Percentiles rank a stretch among this genome's conserved stretches.
phyloP scores from a whole-genome alignment of 306 rosid species.

The Leucaena leucocephala region DNA sequence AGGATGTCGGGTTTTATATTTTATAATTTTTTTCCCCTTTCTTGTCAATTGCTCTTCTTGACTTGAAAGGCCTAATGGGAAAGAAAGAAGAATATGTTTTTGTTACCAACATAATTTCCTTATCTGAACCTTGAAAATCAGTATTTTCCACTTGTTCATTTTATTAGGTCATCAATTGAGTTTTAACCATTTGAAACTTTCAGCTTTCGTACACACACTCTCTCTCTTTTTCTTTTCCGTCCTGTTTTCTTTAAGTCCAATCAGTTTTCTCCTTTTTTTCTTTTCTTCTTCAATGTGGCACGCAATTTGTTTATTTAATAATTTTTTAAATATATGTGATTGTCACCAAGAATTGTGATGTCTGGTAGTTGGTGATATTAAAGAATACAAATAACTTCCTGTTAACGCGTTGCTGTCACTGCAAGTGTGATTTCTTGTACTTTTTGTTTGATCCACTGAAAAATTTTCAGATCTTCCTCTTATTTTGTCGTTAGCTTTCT shows the following conservation, averaged over 20 bases:
- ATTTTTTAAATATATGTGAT: not conserved
- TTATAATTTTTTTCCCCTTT: not conserved
- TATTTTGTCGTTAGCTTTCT: constrained; percentile 8
- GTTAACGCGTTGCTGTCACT: constrained; percentile 11
- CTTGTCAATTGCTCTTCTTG: not conserved
- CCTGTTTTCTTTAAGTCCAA: constrained; percentile 21
- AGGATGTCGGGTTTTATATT: not conserved
- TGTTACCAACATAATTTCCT: not conserved
- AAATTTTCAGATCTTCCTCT: constrained; percentile 29
- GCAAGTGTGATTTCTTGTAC: constrained; percentile 27
- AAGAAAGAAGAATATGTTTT: constrained; percentile 2
- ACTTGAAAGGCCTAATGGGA: not conserved
- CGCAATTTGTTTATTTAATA: not conserved
- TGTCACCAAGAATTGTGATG: not conserved
- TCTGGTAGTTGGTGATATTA: constrained; percentile 19
- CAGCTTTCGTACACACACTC: not conserved
- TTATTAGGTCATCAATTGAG: not conserved
- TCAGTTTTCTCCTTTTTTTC: not conserved
- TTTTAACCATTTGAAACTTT: not conserved
- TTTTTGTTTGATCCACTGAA: constrained; percentile 28
- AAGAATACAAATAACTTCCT: not conserved
- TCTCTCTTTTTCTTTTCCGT: not conserved
- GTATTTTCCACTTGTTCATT: not conserved
- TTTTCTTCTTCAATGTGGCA: constrained; percentile 32
- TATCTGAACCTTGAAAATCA: not conserved